Percentiles rank a stretch among this genome's conserved stretches.
These are phyloP conservation scores for Fusarium drepaniforme DNA, from an alignment of 2,329 filamentous ascomycete genomes.

Conservation along the genomic window DNA sequence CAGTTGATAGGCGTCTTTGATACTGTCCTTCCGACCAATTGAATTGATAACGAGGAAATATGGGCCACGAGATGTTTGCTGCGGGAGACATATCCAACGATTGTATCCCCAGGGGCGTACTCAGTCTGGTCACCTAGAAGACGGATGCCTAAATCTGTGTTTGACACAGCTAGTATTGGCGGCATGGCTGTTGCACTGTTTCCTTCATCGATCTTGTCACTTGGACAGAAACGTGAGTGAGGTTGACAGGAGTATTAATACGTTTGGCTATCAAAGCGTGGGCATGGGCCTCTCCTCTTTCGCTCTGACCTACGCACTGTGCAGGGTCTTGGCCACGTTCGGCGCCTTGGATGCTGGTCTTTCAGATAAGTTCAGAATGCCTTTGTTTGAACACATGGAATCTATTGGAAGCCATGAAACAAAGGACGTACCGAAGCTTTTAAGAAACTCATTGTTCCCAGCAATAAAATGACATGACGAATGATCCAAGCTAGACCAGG, in stretches of 20 bases:
- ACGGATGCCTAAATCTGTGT: conserved; percentile 16
- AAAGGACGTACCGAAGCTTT: neutral
- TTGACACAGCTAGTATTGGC: neutral
- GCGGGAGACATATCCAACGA: conserved; percentile 44
- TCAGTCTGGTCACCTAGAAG: neutral
- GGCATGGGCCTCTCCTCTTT: neutral
- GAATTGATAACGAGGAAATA: conserved; percentile 34
- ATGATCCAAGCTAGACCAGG: neutral
- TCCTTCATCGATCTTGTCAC: neutral
- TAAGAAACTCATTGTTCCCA: neutral
- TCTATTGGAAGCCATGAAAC: neutral
- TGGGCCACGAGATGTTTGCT: conserved; percentile 33
- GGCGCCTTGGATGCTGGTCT: neutral
- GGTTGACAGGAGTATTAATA: neutral
- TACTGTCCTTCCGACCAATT: conserved; percentile 43
- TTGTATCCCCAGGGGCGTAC: conserved; percentile 42
- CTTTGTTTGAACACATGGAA: neutral
- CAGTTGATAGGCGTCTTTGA: conserved; percentile 36
- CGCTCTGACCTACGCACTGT: neutral
- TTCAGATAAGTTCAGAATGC: neutral
- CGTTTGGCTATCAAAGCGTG: neutral
- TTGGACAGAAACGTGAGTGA: neutral
- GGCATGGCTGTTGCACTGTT: conserved; percentile 6
- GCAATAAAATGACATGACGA: neutral
- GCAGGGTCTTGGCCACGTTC: neutral